Evolutionary conservation across 768 basidiomycete species (phyloP).

Genomic region (Xanthoconium purpureum): DNA sequence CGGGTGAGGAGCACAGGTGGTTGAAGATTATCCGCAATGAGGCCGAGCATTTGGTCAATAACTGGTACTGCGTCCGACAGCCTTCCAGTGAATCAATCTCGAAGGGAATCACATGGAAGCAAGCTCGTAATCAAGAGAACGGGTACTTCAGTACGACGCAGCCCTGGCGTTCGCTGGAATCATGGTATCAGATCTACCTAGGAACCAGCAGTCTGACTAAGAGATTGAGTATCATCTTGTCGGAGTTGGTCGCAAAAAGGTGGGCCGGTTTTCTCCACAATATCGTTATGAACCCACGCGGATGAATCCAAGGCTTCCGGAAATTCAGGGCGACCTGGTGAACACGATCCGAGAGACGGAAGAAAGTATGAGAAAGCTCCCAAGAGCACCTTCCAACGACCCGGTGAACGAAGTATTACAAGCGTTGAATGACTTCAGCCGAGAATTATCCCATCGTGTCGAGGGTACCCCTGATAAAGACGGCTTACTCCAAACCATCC

Average conservation of each 20-base stretch:
- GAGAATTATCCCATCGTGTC: not conserved
- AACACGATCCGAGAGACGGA: constrained; percentile 40
- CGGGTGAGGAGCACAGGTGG: constrained; percentile 38
- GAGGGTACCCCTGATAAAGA: constrained; percentile 20
- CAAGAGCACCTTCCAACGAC: not conserved
- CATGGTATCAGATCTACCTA: constrained; percentile 48
- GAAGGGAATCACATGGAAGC: constrained; percentile 42
- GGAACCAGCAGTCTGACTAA: constrained; percentile 56
- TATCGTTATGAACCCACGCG: not conserved
- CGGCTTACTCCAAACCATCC: constrained; percentile 54
- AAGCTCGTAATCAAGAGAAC: constrained; percentile 55
- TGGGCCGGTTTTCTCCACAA: constrained; percentile 23
- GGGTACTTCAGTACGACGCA: constrained; percentile 47
- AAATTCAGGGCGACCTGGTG: constrained; percentile 56
- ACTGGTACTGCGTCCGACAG: constrained; percentile 38
- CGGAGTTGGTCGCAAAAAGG: constrained; percentile 59
- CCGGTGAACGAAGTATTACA: not conserved
- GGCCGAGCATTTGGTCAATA: constrained; percentile 23
- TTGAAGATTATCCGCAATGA: constrained; percentile 52
- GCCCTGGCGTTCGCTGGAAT: constrained; percentile 53
- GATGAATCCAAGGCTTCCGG: constrained; percentile 45
- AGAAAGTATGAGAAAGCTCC: not conserved
- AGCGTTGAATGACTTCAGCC: not conserved
- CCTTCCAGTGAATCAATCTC: constrained; percentile 22
- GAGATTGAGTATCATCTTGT: constrained; percentile 54